Base-by-base conservation (phyloP, 2,329 filamentous ascomycete genomes). In the Chaetomium globosum region DNA sequence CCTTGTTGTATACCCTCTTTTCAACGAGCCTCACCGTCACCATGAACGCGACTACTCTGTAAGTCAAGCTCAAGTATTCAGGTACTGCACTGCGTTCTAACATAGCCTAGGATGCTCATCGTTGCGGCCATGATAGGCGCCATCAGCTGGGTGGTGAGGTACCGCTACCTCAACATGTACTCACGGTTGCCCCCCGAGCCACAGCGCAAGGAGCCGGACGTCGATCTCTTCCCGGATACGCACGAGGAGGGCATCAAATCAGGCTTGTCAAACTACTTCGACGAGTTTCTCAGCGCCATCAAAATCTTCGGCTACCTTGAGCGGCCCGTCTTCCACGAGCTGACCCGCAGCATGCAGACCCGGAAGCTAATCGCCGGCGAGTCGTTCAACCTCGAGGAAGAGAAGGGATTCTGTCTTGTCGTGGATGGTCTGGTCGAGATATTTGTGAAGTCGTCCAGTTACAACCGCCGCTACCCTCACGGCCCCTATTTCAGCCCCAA, bases 291-390 rank as follows among this genome's bases (percentile, higher is more conserved):
- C 26, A 98, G 93, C 75, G 95, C 96, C 33, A 99, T 99, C 80
- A 99, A 98, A 78, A 95, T 99, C 65, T 99, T 99, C 78, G 95
- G 95, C 9, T 99, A 98, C 74, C 82, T 99, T 52, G 95, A 99
- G 76, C 87, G 95, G 30, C 93, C 95, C 0, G 95, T 99, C 51
- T 99, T 99, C 74, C 96, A 99, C 74, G 95, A 99, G 78, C 85
- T 99, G 72, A 99, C 95, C 0, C 85, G 95, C 66, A 97, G 93
- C 65, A 99, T 99, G 95, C 95, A 99, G 80, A 99, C 96, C 23
- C 85, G 92, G 72, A 97, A 97, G 78, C 83, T 99, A 58, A 96
- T 98, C 73, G 94, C 95, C 5, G 95, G 95, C 33, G 95, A 99
- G 78, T 99, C 95, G 0, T 82, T 99, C 71, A 88, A 97, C 70